phyloP scores from a whole-genome alignment of 495 filamentous ascomycete genomes.

The Usnea hakonensis region DNA sequence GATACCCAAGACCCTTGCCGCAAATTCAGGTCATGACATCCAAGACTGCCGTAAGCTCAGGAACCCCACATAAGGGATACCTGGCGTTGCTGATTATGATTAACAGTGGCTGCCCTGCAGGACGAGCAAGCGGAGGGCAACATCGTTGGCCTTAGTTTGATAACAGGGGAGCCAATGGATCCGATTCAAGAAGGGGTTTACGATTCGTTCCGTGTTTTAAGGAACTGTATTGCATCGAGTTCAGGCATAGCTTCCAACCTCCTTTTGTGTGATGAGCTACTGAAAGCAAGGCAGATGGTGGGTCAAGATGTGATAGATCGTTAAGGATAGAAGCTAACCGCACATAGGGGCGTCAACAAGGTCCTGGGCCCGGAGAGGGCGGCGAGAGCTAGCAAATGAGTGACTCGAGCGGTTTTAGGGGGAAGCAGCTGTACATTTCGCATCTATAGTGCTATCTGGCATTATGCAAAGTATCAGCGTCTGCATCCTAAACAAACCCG shows the following conservation, averaged over 20 bases:
- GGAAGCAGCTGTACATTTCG: background rate
- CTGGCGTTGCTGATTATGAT: constrained; percentile 20
- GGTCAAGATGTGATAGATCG: constrained; percentile 1
- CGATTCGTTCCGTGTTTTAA: constrained; percentile 89
- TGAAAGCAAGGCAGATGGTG: constrained; percentile 96
- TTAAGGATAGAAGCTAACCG: constrained; percentile 3
- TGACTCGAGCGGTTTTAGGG: background rate
- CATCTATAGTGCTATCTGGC: background rate
- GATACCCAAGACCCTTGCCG: constrained; percentile 94
- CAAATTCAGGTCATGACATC: constrained; percentile 92
- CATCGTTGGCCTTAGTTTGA: constrained; percentile 75
- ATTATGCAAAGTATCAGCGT: constrained; percentile 1
- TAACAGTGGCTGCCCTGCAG: constrained; percentile 67
- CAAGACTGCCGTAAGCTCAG: constrained; percentile 73
- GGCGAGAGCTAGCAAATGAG: constrained; percentile 17
- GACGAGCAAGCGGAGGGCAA: constrained; percentile 82
- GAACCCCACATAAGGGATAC: background rate
- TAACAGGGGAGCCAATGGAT: constrained; percentile 88
- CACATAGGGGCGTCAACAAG: constrained; percentile 24
- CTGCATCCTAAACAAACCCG: background rate
- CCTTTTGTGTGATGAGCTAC: constrained; percentile 89
- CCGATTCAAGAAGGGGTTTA: constrained; percentile 89
- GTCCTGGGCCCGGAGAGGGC: constrained; percentile 25
- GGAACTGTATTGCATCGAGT: constrained; percentile 89
- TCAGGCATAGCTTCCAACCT: constrained; percentile 93